These are phyloP conservation scores for Gryganskiella cystojenkinii DNA, from an alignment of 192 early-diverging fungal species.

Conservation along the genomic window DNA sequence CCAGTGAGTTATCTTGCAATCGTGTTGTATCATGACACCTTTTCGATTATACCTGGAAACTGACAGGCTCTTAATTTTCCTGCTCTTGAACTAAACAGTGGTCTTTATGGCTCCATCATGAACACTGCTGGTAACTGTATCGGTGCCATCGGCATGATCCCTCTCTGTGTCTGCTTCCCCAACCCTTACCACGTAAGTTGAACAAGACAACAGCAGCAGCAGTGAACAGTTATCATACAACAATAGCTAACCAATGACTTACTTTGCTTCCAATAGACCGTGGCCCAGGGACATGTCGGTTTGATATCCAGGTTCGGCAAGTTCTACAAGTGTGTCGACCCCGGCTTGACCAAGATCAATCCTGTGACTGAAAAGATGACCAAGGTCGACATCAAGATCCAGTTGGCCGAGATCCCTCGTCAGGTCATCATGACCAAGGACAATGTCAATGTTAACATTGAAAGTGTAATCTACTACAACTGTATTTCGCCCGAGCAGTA, in stretches of 20 bases:
- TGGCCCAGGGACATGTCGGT: conserved; percentile 74
- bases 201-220: conserved; percentile 70
- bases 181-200: conserved; percentile 74
- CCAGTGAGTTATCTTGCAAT: no score
- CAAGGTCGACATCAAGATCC: conserved; percentile 57
- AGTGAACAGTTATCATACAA: conserved; percentile 10
- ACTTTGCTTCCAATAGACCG: conserved; percentile 2
- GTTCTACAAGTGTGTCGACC: conserved; percentile 55
- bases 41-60: no score
- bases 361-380: conserved; percentile 52
- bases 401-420: conserved; percentile 59
- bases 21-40: no score
- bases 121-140: conserved; percentile 53
- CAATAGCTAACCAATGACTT: conserved; percentile 55
- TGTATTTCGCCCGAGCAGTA: conserved; percentile 80
- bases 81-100: conserved; percentile 33
- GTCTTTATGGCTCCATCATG: conserved; percentile 60
- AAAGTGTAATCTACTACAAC: conserved; percentile 88
- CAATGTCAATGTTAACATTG: conserved; percentile 86
- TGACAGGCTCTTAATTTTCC: no score
- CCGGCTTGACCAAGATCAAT: conserved; percentile 64
- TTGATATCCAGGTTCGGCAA: conserved; percentile 72
- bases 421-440: conserved; percentile 90
- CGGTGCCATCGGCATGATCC: conserved; percentile 60
- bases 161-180: conserved; percentile 60